Evolutionary conservation across 495 filamentous ascomycete species (phyloP).

Genomic region (Trichoderma orchidacearum): DNA sequence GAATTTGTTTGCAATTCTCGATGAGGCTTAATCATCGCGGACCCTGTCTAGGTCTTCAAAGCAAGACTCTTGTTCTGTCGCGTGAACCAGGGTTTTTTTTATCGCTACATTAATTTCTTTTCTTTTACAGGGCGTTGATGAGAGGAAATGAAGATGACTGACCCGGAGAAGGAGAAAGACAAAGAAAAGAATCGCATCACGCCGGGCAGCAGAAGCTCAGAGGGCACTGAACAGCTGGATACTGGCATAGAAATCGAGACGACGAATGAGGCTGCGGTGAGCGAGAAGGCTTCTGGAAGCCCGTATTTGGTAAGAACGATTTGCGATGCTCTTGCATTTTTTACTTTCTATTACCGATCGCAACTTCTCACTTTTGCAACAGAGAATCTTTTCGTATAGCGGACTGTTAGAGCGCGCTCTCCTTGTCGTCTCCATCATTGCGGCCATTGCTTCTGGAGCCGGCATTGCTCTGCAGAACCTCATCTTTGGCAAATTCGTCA

Average conservation of each 20-base stretch:
- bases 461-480: slow-evolving; percentile 45
- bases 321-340: neutral
- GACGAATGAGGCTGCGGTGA: neutral
- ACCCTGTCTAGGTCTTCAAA: too few species aligned
- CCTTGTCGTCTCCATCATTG: slow-evolving; percentile 23
- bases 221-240: neutral
- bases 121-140: neutral
- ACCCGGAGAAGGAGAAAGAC: neutral
- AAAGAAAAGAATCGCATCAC: too few species aligned
- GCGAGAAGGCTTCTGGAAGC: neutral
- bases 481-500: slow-evolving; percentile 42
- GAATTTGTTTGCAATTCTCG: too few species aligned
- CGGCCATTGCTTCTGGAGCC: slow-evolving; percentile 39
- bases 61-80: neutral
- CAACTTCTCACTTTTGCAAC: neutral
- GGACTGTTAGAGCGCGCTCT: slow-evolving; percentile 16
- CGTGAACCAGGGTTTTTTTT: neutral
- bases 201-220: neutral
- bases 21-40: too few species aligned
- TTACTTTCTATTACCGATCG: neutral
- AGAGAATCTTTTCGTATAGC: neutral
- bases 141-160: neutral
- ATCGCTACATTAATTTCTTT: neutral
- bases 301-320: neutral
- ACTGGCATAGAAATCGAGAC: neutral